Evolutionary conservation across 306 rosid genomes (phyloP).

Genomic region (Phaseolus lunatus): DNA sequence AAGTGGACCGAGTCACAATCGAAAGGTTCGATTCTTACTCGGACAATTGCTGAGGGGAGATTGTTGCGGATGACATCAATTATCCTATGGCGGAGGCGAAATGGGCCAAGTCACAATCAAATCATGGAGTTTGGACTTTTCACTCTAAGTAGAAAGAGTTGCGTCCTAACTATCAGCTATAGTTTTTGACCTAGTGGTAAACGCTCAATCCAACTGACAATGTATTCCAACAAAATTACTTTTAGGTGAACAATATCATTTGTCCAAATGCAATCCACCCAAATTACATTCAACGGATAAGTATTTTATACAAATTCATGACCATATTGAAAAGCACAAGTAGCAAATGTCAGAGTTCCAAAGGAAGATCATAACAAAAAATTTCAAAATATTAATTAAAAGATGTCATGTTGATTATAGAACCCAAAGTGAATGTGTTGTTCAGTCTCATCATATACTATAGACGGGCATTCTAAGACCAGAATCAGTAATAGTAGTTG

Average conservation of each 20-base stretch:
- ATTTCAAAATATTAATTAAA: neutral
- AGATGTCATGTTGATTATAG: neutral
- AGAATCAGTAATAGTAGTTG: constrained; percentile 3
- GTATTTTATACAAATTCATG: neutral
- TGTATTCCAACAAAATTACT: neutral
- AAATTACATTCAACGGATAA: neutral
- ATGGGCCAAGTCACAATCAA: no score
- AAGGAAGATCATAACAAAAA: neutral
- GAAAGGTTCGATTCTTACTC: no score
- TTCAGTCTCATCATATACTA: neutral
- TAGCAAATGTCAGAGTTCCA: constrained; percentile 7
- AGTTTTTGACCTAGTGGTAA: no score
- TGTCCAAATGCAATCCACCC: neutral
- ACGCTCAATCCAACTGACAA: no score
- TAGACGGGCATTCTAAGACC: neutral
- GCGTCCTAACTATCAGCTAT: no score
- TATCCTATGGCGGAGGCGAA: no score
- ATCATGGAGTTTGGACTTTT: no score
- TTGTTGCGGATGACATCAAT: no score
- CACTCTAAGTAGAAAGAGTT: no score
- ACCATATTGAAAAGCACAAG: neutral
- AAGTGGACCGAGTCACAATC: no score
- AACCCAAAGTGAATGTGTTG: neutral
- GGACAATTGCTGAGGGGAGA: no score
- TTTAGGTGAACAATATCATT: constrained; percentile 1